Evolutionary conservation across 2,329 filamentous ascomycete species (phyloP), one percentile per base, ranked within the genome.

Genomic region (Gaeumannomyces tritici): DNA sequence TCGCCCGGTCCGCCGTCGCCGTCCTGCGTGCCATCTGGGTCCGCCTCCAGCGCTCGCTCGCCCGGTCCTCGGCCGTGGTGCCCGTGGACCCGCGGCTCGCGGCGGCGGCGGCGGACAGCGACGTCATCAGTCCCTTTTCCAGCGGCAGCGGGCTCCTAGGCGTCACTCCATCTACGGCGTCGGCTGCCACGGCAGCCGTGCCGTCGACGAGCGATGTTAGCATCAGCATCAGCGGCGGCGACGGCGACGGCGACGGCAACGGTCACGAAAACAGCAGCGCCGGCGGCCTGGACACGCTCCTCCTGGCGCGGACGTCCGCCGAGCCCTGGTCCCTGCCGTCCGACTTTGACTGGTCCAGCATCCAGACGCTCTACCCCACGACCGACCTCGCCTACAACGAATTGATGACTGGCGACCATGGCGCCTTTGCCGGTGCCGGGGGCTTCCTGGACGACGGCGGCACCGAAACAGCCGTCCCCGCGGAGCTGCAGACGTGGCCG

Each of bases 321-420:
- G 56, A 58, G 28, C 28, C 29, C 59, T 80, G 77, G 76, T 70
- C 71, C 21, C 66, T 79, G 55, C 78, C 80, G 2, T 72, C 73
- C 8, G 72, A 75, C 62, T 80, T 83, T 64, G 78, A 81, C 66
- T 79, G 84, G 67, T 73, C 78, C 27, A 73, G 74, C 13, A 76
- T 87, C 63, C 77, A 80, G 65, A 81, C 83, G 21, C 77, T 85
- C 63, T 84, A 83, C 62, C 80, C 83, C 0, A 83, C 81, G 63
- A 78, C 80, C 26, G 83, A 86, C 66, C 72, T 87, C 6, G 72
- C 83, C 0, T 85, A 81, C 67, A 83, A 86, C 65, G 79, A 85
- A 42, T 73, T 86, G 4, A 77, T 75, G 15, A 73, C 77, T 13
- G 70, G 71, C 3, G 71, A 70, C 58, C 67, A 69, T 62, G 66